Percentiles rank a stretch among this genome's conserved stretches.
Evolutionary conservation across 768 basidiomycete genomes (phyloP).

Genomic region (Kwoniella sp.): DNA sequence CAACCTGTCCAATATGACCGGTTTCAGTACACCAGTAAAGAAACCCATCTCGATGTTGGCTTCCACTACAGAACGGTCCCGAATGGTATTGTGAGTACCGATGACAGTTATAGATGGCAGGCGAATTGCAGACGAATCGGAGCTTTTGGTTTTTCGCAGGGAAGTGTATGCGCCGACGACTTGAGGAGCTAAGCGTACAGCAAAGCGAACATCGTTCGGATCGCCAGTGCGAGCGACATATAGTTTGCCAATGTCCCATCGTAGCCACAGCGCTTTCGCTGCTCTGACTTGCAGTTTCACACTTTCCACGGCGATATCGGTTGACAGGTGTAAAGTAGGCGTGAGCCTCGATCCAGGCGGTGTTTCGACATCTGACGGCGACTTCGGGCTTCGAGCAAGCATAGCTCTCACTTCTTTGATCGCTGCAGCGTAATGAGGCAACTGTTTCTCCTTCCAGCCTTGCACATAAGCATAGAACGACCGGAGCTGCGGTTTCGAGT

Average conservation of each 20-base stretch:
- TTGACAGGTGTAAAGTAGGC: too few species aligned
- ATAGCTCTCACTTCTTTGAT: conserved; percentile 1
- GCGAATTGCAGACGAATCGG: conserved; percentile 25
- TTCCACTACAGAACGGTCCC: conserved; percentile 3
- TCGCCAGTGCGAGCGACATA: conserved; percentile 16
- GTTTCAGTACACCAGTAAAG: conserved; percentile 44
- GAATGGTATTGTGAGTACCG: conserved; percentile 1
- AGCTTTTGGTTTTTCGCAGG: conserved; percentile 14
- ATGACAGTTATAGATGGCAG: conserved; percentile 22
- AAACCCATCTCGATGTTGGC: conserved; percentile 30
- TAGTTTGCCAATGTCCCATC: conserved; percentile 37
- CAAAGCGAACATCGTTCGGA: conserved; percentile 16
- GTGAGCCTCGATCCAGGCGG: not conserved
- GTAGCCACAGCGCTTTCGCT: conserved; percentile 32
- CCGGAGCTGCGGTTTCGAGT: conserved; percentile 29
- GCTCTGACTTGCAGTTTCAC: conserved; percentile 27
- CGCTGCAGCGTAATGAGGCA: conserved; percentile 6
- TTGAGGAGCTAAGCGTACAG: conserved; percentile 26
- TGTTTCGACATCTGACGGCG: conserved; percentile 1
- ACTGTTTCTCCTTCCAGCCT: conserved; percentile 19
- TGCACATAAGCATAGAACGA: conserved; percentile 28
- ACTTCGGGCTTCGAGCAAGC: too few species aligned
- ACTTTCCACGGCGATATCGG: conserved; percentile 24
- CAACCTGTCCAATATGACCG: conserved; percentile 41
- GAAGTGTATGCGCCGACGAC: conserved; percentile 35